Base-by-base conservation (phyloP, 352 stramenopile species). In the Pythium myriotylum region DNA sequence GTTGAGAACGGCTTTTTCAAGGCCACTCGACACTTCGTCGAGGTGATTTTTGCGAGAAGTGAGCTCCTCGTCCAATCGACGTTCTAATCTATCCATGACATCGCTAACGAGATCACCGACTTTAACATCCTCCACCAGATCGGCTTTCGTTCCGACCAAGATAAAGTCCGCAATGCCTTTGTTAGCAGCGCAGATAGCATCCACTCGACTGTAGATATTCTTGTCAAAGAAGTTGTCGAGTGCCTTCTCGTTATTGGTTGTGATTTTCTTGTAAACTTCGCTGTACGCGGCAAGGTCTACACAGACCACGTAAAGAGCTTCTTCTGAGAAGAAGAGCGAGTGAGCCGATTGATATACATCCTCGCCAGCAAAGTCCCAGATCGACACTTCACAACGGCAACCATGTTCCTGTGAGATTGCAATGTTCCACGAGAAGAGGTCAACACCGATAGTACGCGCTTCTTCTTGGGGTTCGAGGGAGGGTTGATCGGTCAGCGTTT, bases 361-460 rank as follows among this genome's bases (percentile, higher is more conserved):
- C 53, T 66, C 20, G 6, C 59, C 59, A 6, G 59, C 59, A 16
- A 56, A 67, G 32, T 68, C 61, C 61, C 61, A 68, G 3, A 68
- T 50, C 26, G 47, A 54, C 23, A 68, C 46, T 5, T 35, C 29
- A n/a, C n/a, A n/a, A n/a, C n/a, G n/a, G 10, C 10, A 35, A 10
- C 5, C 5, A 10, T 35, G 10, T 35, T 35, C 29, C 10, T 35
- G 29, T 35, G 29, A 35, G 5, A 10, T 10, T 35, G 5, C 10
- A 10, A 10, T 35, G 10, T 35, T 35, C 29, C 29, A 35, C 29
- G 29, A 35, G 29, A 35, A 35, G 5, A 35, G 10, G 29, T 35
- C 29, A 10, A 35, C 10, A 10, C 29, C 29, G 29, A 35, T 35
- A 35, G 29, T 35, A 10, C 29, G 29, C 5, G n/a, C n/a, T n/a